Evolutionary conservation across 495 filamentous ascomycete species (phyloP), one percentile per base, ranked within the genome.

Genomic region (Aspergillus panamensis): DNA sequence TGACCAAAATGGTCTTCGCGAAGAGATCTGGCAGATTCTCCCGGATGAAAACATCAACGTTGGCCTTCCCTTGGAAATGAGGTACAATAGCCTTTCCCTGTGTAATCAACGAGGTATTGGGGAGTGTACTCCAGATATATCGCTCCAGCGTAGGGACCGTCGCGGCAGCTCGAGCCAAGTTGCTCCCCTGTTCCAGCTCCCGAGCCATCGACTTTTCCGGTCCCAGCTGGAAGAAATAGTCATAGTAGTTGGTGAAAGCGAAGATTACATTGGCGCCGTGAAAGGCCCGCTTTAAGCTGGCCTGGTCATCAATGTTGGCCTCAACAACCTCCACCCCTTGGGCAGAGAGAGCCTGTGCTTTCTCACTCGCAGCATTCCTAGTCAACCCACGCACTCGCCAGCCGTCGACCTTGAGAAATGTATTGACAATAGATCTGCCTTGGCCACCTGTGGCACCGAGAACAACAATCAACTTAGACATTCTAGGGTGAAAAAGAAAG

Each of bases 81-180:
- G 66, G 61, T n/a, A 69, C 63, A 13, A 40, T 19, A n/a, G 30
- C 32, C 20, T 68, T 60, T 3, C 62, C 64, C 8, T 60, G 49
- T 0, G 54, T 48, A 16, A 54, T 55, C 33, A 61, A 55, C 37
- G 30, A 58, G 9, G 56, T 64, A 55, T 69, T 67, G 1, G 77
- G 73, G 0, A 77, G 62, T 2, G 77, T 79, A 44, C 68, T 72
- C 77, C 75, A 79, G 58, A 80, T 69, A 50, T 69, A 80, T 51
- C 78, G 77, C 60, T 80, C 65, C 14, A 81, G 59, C 0, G 69
- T 69, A 2, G 59, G 30, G 0, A 70, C 78, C 16, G 58, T 53
- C 3, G 67, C 54, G 6, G 77, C 79, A 8, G 76, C 78, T 4
- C 57, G 57, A 20, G 74, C 77, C 30, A 80, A 62, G 43, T 73